These are phyloP conservation scores for Corynespora cassiicola DNA, from an alignment of 2,329 filamentous ascomycete genomes.

Conservation along the genomic window DNA sequence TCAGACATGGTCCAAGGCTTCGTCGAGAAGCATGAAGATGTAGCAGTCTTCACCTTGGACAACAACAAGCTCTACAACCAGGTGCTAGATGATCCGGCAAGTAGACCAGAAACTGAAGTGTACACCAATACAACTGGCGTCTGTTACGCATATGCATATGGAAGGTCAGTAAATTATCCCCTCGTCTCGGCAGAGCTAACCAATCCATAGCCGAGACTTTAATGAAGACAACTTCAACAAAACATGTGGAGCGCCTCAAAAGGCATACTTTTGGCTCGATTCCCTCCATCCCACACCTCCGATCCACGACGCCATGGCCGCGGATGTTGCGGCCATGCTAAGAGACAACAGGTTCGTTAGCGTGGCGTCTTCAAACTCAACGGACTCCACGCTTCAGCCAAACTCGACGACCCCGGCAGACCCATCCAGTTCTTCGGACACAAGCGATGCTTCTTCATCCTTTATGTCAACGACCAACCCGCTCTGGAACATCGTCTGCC, in stretches of 20 bases:
- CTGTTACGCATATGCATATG: conserved; percentile 7
- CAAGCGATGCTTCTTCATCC: no score
- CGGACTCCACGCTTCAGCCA: no score
- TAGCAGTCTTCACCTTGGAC: conserved; percentile 7
- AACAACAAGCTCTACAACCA: conserved; percentile 7
- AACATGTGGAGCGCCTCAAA: conserved; percentile 6
- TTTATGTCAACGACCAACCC: no score
- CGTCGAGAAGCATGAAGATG: conserved; percentile 1
- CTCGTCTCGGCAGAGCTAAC: conserved; percentile 1
- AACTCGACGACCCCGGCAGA: no score
- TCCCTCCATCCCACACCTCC: conserved; percentile 10
- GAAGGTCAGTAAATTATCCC: conserved; percentile 1
- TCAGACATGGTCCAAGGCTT: conserved; percentile 4
- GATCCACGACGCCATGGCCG: conserved; percentile 11
- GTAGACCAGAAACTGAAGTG: conserved; percentile 3
- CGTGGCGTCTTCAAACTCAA: no score
- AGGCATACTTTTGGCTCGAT: conserved; percentile 10
- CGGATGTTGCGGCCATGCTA: conserved; percentile 5
- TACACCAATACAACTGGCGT: conserved; percentile 10
- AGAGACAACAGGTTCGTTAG: conserved; percentile 2
- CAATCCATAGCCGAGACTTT: conserved; percentile 2
- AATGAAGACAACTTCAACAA: conserved; percentile 8
- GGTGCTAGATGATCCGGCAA: conserved; percentile 6
- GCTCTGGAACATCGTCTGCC: no score
- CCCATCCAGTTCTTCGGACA: no score